Percentiles rank a stretch among this genome's conserved stretches.
Evolutionary conservation across 352 stramenopile species (phyloP).

Genomic region (Elongisporangium anandrum): DNA sequence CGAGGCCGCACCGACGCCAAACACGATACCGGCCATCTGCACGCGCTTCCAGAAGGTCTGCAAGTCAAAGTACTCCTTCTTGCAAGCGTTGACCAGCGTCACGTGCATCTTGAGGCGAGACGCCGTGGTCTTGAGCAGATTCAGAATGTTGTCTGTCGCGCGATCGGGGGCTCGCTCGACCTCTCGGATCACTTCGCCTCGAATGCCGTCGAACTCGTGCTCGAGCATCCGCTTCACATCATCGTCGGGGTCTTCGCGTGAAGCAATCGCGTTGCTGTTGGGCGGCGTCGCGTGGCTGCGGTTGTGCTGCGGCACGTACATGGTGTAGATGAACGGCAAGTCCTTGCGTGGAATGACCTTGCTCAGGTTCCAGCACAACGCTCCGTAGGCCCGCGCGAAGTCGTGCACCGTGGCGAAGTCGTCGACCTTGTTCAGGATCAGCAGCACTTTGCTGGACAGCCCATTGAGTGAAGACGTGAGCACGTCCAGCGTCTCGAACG

Average conservation of each 20-base stretch:
- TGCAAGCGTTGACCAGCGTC: conserved; percentile 70
- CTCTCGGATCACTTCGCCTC: conserved; percentile 80
- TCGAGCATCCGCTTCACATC: conserved; percentile 75
- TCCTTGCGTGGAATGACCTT: conserved; percentile 87
- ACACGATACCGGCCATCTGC: conserved; percentile 55
- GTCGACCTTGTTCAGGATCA: conserved; percentile 89
- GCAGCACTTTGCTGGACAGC: conserved; percentile 75
- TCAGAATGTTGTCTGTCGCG: conserved; percentile 81
- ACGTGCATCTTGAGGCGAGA: conserved; percentile 83
- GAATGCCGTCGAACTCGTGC: conserved; percentile 83
- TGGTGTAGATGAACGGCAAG: conserved; percentile 86
- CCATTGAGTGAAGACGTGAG: conserved; percentile 72
- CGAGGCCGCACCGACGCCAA: conserved; percentile 53
- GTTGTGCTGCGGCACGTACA: conserved; percentile 80
- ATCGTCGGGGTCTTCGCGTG: conserved; percentile 8
- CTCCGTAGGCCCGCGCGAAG: conserved; percentile 81
- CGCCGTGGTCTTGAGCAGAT: conserved; percentile 74
- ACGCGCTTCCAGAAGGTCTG: conserved; percentile 70
- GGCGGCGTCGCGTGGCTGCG: conserved; percentile 12
- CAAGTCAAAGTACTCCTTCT: conserved; percentile 71
- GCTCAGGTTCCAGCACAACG: conserved; percentile 86
- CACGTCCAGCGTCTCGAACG: conserved; percentile 86
- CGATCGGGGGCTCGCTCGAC: conserved; percentile 76
- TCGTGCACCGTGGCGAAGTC: conserved; percentile 86
- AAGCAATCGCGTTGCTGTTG: background rate